These are phyloP conservation scores for Paralagenidium karlingii DNA, from an alignment of 352 stramenopile species.

Conservation along the genomic window DNA sequence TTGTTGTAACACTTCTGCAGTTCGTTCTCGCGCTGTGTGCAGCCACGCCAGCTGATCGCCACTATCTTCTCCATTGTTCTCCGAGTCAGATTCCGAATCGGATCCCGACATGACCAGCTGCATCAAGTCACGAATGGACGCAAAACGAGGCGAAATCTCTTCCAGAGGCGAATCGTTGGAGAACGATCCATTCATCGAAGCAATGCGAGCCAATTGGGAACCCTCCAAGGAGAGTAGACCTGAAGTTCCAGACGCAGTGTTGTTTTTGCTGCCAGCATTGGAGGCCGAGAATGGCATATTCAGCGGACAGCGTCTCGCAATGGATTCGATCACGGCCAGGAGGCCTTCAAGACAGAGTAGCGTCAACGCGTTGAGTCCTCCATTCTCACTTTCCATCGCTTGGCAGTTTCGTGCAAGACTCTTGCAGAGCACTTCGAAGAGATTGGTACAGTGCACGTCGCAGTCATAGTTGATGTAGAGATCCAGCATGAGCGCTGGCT, in stretches of 20 bases:
- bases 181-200: conserved; percentile 9
- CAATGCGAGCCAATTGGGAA: conserved; percentile 56
- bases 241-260: conserved; percentile 6
- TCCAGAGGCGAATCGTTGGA: conserved; percentile 46
- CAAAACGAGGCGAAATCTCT: conserved; percentile 77
- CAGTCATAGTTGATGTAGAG: conserved; percentile 99
- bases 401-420: conserved; percentile 84
- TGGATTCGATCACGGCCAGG: conserved; percentile 91
- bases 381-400: conserved; percentile 45
- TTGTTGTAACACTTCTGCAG: conserved; percentile 82
- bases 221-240: conserved; percentile 39
- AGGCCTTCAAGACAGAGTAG: conserved; percentile 71
- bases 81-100: conserved; percentile 61
- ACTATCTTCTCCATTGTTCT: conserved; percentile 29
- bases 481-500: conserved; percentile 96
- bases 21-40: conserved; percentile 73
- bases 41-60: conserved; percentile 64
- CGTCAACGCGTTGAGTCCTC: conserved; percentile 50
- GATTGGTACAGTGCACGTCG: conserved; percentile 96
- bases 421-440: conserved; percentile 96
- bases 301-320: conserved; percentile 76
- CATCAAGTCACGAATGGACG: conserved; percentile 73
- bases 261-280: conserved; percentile 8
- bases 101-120: conserved; percentile 68
- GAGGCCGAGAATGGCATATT: conserved; percentile 11